Evolutionary conservation across 441 rosid genomes (phyloP).

Genomic region (Sinapis alba): DNA sequence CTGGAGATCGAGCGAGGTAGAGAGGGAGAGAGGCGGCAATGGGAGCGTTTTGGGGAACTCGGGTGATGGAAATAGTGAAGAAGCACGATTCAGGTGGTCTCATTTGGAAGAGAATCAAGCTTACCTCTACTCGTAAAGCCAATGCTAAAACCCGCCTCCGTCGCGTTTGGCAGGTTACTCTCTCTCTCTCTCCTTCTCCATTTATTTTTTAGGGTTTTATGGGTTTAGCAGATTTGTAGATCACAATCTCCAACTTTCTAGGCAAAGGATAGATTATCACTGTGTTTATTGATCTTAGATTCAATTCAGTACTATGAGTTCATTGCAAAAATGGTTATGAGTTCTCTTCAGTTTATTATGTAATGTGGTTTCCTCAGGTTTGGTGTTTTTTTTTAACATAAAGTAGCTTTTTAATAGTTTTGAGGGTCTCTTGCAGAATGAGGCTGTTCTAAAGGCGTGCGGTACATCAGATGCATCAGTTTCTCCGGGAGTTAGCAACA

Average conservation of each 20-base stretch:
- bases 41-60: conserved; percentile 86
- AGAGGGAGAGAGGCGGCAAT: conserved; percentile 36
- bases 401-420: neutral
- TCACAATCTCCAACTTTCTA: neutral
- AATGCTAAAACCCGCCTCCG: conserved; percentile 95
- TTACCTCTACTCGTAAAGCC: conserved; percentile 87
- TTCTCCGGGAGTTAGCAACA: conserved; percentile 35
- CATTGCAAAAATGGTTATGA: neutral
- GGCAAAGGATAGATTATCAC: neutral
- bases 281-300: neutral
- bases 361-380: neutral
- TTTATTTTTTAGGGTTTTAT: conserved; percentile 32
- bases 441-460: conserved; percentile 79
- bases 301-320: neutral
- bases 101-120: conserved; percentile 90
- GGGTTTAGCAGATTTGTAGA: neutral
- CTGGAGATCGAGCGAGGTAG: neutral
- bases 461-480: conserved; percentile 56
- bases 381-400: neutral
- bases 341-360: neutral
- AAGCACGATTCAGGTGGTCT: conserved; percentile 92
- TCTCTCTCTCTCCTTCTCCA: neutral
- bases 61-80: conserved; percentile 91
- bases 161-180: conserved; percentile 87
- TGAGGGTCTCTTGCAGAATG: conserved; percentile 59